Base-by-base conservation (phyloP, 2,329 filamentous ascomycete genomes). In the Aspergillus pseudotamarii region DNA sequence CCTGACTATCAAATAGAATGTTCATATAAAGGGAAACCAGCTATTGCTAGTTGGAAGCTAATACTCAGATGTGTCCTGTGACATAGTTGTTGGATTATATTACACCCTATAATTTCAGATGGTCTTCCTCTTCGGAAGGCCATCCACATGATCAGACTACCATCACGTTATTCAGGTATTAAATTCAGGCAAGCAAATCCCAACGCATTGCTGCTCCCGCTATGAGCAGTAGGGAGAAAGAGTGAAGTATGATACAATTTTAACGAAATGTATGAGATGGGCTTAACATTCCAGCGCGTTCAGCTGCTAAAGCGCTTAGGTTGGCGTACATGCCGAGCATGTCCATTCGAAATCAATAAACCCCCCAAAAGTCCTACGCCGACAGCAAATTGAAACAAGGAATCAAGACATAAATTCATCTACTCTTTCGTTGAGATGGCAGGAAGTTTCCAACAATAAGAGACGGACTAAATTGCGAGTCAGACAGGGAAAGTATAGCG, bases 361-460 rank as follows among this genome's bases (percentile, higher is more conserved):
- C 19, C 12, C 32, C 51, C 51, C 19, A 38, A 54, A 26, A 65
- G 46, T 51, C 45, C 64, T 41, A 59, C 53, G 53, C 57, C 53
- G 23, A 19, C 12, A 43, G 21, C 30, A n/a, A 41, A 48, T 45
- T 14, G n/a, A 34, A 14, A 26, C 19, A 23, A 38, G 8, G 36
- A 55, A 30, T 48, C 34, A n/a, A 28, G 54, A 21, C 6, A 26
- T 30, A 21, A 45, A 11, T 14, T 65, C 67, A 79, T 71, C 80
- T 79, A 66, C 80, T 79, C 58, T 80, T 78, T 62, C 89, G 88
- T 72, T 93, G 88, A 75, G 96, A 93, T 3, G 95, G 95, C 66
- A 99, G 80, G 77, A 99, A 99, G 75, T 99, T 99, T 57, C 95
- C 95, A 56, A 99, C 91, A 73, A 99, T 99, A 67, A 99, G 83